Evolutionary conservation across 768 basidiomycete species (phyloP), one percentile per base, ranked within the genome.

Genomic region (Rhizopogon vesiculosus): DNA sequence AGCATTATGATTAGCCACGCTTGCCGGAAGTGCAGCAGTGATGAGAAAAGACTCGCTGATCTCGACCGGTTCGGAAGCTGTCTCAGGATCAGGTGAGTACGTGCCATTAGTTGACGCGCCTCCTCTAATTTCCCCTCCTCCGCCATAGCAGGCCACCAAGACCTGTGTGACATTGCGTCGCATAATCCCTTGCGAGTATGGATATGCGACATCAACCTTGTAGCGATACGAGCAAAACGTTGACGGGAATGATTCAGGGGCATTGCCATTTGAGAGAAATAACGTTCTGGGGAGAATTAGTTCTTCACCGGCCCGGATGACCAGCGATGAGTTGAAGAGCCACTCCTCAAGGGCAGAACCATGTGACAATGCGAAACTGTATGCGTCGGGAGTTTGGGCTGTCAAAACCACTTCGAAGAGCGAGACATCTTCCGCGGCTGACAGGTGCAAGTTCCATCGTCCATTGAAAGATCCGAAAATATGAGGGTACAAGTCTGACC

Each of bases 1-100:
- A 35, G 55, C 50, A 29, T 40, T 52, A 25, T 40, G 45, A 38
- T 48, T 53, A 29, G 54, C 60, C 42, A 51, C 57, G 51, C 49
- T 58, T 50, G 55, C 48, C 15, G 61, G 51, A 15, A 79, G 58
- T 15, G 82, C 62, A 33, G 83, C 75, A 56, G 74, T 78, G 7
- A 82, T 85, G 22, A 91, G 76, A 67, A 92, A 92, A 16, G 71
- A 78, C 63, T 91, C 85, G 61, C 80, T 81, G 52, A 92, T 92
- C 68, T 91, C 89, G 45, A 90, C 66, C 16, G 59, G 64, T 33
- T 85, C 83, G 8, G 63, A 61, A 68, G 43, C 56, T 58, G 59
- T 59, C 62, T 22, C 49, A 56, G 15, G 64, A 19, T 69, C 60
- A n/a, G 35, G 10, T 5, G 16, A 7, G 25, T 35, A 16, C 16